Conservation (phyloP, 345 rosid species). For the Raphanus raphanistrum region DNA sequence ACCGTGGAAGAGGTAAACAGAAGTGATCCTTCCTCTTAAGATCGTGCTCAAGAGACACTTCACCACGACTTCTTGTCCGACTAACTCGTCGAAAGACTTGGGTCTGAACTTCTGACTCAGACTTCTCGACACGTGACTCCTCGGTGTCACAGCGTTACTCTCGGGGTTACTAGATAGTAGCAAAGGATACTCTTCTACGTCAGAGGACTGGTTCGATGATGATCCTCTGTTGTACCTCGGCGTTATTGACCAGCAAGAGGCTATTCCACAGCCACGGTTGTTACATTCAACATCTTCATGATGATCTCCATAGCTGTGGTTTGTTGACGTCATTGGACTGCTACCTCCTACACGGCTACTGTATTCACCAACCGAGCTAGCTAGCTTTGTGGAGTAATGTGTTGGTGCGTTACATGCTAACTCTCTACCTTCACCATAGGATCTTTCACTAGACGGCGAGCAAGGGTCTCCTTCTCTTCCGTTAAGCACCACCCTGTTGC, state of each 20-base stretch:
- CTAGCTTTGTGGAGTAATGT: not conserved
- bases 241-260: conserved; percentile 87
- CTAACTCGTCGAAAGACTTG: conserved; percentile 72
- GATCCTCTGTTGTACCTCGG: conserved; percentile 62
- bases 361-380: conserved; percentile 54
- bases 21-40: conserved; percentile 69
- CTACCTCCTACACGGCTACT: conserved; percentile 44
- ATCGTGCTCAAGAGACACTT: conserved; percentile 81
- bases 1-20: conserved; percentile 84
- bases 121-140: conserved; percentile 54
- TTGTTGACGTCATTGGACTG: conserved; percentile 52
- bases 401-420: not conserved
- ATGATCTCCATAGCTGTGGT: conserved; percentile 46
- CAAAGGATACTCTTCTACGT: conserved; percentile 63
- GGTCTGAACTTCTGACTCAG: conserved; percentile 80
- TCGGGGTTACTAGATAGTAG: conserved; percentile 50
- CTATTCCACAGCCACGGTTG: conserved; percentile 64
- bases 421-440: not conserved
- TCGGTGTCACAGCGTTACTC: conserved; percentile 26
- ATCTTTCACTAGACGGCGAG: conserved; percentile 37
- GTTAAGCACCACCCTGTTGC: conserved; percentile 23
- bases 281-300: conserved; percentile 53
- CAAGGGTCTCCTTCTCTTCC: conserved; percentile 24
- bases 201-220: conserved; percentile 51
- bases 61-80: conserved; percentile 85